phyloP scores from a whole-genome alignment of 371 early-diverging fungal species.

The Phascolomyces articulosus region DNA sequence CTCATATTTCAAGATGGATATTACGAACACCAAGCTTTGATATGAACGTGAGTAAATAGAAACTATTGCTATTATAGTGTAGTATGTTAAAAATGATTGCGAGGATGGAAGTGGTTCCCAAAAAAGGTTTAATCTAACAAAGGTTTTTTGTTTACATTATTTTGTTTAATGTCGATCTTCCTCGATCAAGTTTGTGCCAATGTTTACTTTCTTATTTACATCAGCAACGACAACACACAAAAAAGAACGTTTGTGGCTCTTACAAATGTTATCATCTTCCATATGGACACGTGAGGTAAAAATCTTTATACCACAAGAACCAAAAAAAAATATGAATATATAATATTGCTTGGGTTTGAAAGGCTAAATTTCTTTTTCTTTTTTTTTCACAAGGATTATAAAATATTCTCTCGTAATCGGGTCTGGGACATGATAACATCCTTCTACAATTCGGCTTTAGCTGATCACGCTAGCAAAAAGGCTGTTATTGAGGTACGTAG shows the following conservation, averaged over 20 bases:
- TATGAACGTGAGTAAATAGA: slow-evolving; percentile 54
- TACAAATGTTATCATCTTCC: slow-evolving; percentile 65
- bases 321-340: neutral
- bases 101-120: neutral
- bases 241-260: slow-evolving; percentile 77
- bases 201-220: slow-evolving; percentile 78
- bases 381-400: slow-evolving; percentile 56
- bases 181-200: slow-evolving; percentile 72
- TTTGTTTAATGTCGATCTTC: slow-evolving; percentile 55
- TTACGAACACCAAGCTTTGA: slow-evolving; percentile 74
- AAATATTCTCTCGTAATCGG: slow-evolving; percentile 68
- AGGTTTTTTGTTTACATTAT: slow-evolving; percentile 19
- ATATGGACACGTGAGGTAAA: slow-evolving; percentile 37
- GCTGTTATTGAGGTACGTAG: slow-evolving; percentile 36
- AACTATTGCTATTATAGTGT: no score
- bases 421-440: slow-evolving; percentile 68
- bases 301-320: neutral
- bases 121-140: neutral
- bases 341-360: no score
- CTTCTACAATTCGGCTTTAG: slow-evolving; percentile 68
- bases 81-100: no score
- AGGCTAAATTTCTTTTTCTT: neutral
- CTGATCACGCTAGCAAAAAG: slow-evolving; percentile 54
- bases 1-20: slow-evolving; percentile 74
- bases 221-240: slow-evolving; percentile 57